Base-by-base conservation (phyloP, 2,329 filamentous ascomycete species). In the Colletotrichum neosansevieriae region DNA sequence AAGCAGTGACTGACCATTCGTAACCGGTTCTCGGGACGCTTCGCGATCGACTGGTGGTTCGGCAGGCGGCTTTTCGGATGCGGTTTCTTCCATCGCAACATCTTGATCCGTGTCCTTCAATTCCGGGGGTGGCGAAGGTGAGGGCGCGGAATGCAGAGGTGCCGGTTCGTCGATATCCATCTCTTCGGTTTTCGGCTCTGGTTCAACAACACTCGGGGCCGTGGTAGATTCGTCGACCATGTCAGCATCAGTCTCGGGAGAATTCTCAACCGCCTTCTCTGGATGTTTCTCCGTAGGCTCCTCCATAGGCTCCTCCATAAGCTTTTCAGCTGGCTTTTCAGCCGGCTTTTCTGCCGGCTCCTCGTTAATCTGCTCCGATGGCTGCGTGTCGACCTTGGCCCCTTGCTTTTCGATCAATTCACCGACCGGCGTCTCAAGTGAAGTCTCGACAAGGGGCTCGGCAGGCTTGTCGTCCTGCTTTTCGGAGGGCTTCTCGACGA, bases 101-200 rank as follows among this genome's bases (percentile, higher is more conserved):
- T 82, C n/a, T 2, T 36, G n/a, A 4, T 66, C 58, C 32, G 57
- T 45, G 2, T 63, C 58, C 24, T 62, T 34, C 2, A 19, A 13
- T 15, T 42, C 34, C 29, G 58, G 60, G 3, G 53, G 13, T 15
- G 29, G 34, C n/a, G 49, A 24, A 29, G 59, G 56, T n/a, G 57
- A 62, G 29, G 64, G 64, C 15, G 65, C 24, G 13, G 54, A 24
- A 5, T 64, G 36, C 5, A 63, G 47, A 38, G 64, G 61, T 11
- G 45, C 51, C n/a, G 60, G 68, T 19, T 72, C 70, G 51, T 82
- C 80, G 7, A 78, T 74, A 10, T 84, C 81, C 77, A 81, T 80
- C 50, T 82, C 78, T 63, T 83, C 81, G 1, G 77, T 73, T 68
- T 82, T 82, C 2, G 81, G 76, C 59, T 78, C 75, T 38, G 71